Conservation (phyloP, 2,329 filamentous ascomycete genomes). For the Ceratocystis huliohia region DNA sequence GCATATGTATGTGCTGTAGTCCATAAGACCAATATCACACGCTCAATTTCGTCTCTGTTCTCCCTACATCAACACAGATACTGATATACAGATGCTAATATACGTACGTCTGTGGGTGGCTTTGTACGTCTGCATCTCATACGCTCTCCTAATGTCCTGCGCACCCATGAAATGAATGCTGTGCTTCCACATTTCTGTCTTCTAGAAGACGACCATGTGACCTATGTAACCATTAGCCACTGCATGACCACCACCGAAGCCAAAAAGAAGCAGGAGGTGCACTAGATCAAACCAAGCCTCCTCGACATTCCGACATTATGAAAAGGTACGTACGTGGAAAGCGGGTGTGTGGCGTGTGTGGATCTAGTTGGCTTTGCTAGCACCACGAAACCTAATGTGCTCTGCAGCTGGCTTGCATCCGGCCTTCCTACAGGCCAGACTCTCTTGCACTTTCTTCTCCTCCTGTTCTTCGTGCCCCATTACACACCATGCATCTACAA, state of each 20-base stretch:
- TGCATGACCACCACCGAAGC: background rate
- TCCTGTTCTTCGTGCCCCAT: background rate
- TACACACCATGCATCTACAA: background rate
- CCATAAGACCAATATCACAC: constrained; percentile 11
- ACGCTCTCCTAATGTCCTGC: background rate
- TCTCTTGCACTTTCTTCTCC: background rate
- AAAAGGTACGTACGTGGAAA: too few species aligned
- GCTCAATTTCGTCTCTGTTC: background rate
- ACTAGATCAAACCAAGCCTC: background rate
- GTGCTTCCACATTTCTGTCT: background rate
- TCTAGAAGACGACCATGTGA: background rate
- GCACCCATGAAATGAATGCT: background rate
- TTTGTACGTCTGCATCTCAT: background rate
- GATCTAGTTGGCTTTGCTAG: background rate
- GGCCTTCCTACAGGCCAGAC: background rate
- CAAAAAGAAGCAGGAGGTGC: background rate
- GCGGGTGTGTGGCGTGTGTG: background rate
- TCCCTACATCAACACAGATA: background rate
- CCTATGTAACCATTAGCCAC: background rate
- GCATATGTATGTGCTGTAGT: constrained; percentile 37
- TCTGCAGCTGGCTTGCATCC: too few species aligned
- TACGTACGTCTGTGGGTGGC: background rate
- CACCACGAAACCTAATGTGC: too few species aligned
- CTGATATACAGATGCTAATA: too few species aligned
- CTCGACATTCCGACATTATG: too few species aligned